Conservation (phyloP, 257 asterid genomes). For the Sherardia arvensis region DNA sequence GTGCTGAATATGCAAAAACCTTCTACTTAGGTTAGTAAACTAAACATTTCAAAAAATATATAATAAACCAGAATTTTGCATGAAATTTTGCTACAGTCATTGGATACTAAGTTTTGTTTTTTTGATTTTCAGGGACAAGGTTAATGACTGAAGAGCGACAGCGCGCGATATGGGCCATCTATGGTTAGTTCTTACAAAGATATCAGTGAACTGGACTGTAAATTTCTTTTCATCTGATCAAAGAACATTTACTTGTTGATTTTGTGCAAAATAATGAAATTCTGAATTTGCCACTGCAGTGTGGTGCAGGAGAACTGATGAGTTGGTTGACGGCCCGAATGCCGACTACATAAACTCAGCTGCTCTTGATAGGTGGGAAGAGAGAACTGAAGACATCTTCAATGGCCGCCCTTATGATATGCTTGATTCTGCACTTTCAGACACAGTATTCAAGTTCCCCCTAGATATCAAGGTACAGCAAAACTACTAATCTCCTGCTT, state of each 20-base stretch:
- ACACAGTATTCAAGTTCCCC: slow-evolving; percentile 59
- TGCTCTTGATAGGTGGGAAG: slow-evolving; percentile 76
- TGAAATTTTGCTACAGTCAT: neutral
- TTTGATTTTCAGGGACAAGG: slow-evolving; percentile 46
- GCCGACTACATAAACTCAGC: slow-evolving; percentile 38
- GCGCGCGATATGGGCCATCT: slow-evolving; percentile 87
- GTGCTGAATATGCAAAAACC: slow-evolving; percentile 81
- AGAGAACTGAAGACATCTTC: slow-evolving; percentile 59
- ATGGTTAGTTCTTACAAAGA: slow-evolving; percentile 31
- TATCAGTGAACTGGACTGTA: neutral
- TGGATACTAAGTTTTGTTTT: neutral
- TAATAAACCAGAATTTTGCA: neutral
- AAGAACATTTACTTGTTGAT: neutral
- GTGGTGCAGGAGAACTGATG: slow-evolving; percentile 90
- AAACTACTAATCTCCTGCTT: neutral
- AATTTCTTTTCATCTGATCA: neutral
- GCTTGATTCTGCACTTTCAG: slow-evolving; percentile 77
- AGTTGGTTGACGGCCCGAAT: slow-evolving; percentile 76
- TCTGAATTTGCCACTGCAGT: slow-evolving; percentile 26
- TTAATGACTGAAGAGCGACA: slow-evolving; percentile 68
- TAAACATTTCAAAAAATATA: neutral
- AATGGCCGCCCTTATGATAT: slow-evolving; percentile 59
- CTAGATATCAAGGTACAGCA: slow-evolving; percentile 54
- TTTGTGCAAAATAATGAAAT: too few relatives aligned
- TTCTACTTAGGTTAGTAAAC: slow-evolving; percentile 50